Evolutionary conservation across 805 yeast species (phyloP), one percentile per base, ranked within the genome.

Genomic region (Blastobotrys chiropterorum): DNA sequence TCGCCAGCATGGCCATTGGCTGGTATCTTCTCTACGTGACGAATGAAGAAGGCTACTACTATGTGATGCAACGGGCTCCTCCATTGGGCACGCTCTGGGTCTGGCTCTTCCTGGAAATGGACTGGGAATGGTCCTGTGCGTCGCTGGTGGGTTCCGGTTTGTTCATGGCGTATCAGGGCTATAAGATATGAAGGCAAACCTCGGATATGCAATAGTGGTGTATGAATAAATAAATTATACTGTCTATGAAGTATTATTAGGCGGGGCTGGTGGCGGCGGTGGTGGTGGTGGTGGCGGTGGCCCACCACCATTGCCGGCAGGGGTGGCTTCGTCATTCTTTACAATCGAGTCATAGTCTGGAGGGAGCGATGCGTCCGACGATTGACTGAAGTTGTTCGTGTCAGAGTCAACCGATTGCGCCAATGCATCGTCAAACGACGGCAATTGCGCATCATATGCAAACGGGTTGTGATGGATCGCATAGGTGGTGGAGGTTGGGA

Each of bases 71-170:
- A 41, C 54, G 62, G 43, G 72, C 72, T 4, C 75, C 75, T 7
- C 69, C 75, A 1, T 55, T 71, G 3, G 75, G 73, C 16, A 71
- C 75, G 13, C 51, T 71, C 6, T 67, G 71, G 65, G 64, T 68
- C 6, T 71, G 74, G 73, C 56, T 68, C 20, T 65, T 71, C 47
- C 54, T 71, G 16, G 75, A 72, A 53, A 54, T 72, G 59, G 71
- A 69, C 47, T 67, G 71, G 66, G 59, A 65, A 19, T 63, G 58
- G 60, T 63, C 68, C 1, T 59, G 62, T 2, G 48, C 59, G 3
- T 53, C 62, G 13, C 48, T 67, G 21, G 59, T 58, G 6, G 56
- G 58, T 1, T 56, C 65, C 8, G 64, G 57, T 6, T 53, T 52
- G 15, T 67, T 61, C 58, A 64, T 55, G 59, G 55, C 55, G 56